A percentile compares a stretch with the other conserved stretches of the same genome.
Evolutionary conservation across 306 rosid species (phyloP).

Genomic region (barrel medic (Medicago truncatula)): DNA sequence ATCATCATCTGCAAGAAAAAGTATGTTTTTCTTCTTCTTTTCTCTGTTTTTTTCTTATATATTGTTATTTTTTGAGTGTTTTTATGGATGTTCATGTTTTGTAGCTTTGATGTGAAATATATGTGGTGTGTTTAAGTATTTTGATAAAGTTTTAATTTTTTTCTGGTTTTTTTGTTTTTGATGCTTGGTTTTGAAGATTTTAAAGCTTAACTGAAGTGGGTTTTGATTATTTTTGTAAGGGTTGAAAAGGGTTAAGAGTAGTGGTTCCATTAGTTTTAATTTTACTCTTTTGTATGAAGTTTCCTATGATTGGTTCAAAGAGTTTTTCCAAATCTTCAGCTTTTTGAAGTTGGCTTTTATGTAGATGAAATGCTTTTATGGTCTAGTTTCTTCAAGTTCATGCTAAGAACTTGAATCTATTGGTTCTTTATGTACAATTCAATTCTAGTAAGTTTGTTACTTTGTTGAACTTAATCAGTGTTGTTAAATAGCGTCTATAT

Average conservation of each 20-base stretch:
- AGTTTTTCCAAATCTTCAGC: not conserved
- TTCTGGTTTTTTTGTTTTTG: not conserved
- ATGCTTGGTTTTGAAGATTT: not conserved
- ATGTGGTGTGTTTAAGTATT: not conserved
- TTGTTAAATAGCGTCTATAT: not conserved
- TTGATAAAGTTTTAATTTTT: slow-evolving; percentile 2
- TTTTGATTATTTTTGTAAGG: slow-evolving; percentile 16
- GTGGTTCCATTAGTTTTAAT: not conserved
- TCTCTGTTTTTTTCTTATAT: not conserved
- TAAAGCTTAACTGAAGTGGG: slow-evolving; percentile 21
- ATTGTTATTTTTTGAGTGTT: not conserved
- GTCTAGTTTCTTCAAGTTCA: slow-evolving; percentile 15
- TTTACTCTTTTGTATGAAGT: slow-evolving; percentile 9
- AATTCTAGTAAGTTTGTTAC: not conserved
- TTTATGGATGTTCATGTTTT: not conserved
- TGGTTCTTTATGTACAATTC: not conserved
- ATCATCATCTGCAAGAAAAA: slow-evolving; percentile 29
- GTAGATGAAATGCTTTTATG: not conserved
- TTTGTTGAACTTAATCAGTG: not conserved
- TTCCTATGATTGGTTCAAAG: slow-evolving; percentile 12
- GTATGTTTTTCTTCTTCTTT: slow-evolving; percentile 33
- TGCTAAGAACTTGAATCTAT: slow-evolving; percentile 13
- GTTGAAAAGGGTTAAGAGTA: slow-evolving; percentile 4
- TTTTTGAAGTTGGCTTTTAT: not conserved
- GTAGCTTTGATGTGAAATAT: not conserved